Base-by-base conservation (phyloP, 177 flowering plant genomes). In the Vitis hybrid region DNA sequence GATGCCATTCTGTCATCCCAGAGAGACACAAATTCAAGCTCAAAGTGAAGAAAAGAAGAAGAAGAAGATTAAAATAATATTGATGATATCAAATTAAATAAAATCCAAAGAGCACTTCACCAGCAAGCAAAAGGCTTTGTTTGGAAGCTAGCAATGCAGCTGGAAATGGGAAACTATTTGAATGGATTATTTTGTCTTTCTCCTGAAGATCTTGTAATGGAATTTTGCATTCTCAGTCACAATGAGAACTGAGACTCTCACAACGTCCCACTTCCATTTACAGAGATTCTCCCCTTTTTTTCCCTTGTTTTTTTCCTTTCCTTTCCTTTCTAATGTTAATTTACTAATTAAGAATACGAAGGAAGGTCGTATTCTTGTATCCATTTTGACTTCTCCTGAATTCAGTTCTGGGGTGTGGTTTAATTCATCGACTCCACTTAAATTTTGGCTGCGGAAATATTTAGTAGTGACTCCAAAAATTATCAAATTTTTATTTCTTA, bases 1-100 rank as follows among this genome's bases (percentile, higher is more conserved):
- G 99, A 94, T 74, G 93, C 92, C 23, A 91, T 94, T 34, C 87
- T 94, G n/a, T 86, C 89, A 34, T 86, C 97, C 68, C 88, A 92
- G 61, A 82, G 68, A 79, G 82, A 83, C 71, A 82, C 80, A 68
- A 84, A 68, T 48, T 84, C 88, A 69, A 80, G 79, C 81, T 85
- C 86, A 58, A 78, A 77, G 68, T 82, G 77, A 76, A 70, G 10
- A 19, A 2, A n/a, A 12, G 2, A 67, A 56, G 66, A 60, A 56
- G 62, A 57, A 17, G 3, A 13, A 40, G 52, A 52, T 49, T 21
- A 65, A 9, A 60, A 52, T 72, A 32, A 32, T 50, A 54, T 40
- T 40, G 45, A 40, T 32, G 5, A 32, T 32, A 32, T 32, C 5
- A 3, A 32, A 64, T 8, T 23, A 32, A 55, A 50, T 19, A 64